Evolutionary conservation across 2,329 filamentous ascomycete genomes (phyloP).

Genomic region (Apiospora koreana): DNA sequence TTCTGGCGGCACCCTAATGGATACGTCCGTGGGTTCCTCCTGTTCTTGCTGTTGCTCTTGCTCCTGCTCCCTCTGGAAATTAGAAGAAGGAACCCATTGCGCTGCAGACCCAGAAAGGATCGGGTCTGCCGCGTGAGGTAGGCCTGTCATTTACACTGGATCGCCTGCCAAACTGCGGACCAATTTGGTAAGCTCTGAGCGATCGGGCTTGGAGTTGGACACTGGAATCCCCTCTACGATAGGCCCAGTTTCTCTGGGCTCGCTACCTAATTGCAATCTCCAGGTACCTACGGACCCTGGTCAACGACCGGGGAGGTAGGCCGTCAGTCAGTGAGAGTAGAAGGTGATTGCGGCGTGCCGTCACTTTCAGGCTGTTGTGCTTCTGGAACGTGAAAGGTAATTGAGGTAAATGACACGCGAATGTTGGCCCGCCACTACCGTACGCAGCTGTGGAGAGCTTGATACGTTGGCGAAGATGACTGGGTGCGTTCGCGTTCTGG

Average conservation of each 20-base stretch:
- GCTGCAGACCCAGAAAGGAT: constrained; percentile 20
- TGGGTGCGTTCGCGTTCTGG: not conserved
- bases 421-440: not conserved
- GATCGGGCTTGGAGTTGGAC: not conserved
- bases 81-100: constrained; percentile 8
- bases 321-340: not conserved
- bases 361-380: not conserved
- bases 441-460: not conserved
- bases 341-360: not conserved
- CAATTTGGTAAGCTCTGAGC: constrained; percentile 1
- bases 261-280: not conserved
- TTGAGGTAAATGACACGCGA: not conserved
- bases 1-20: constrained; percentile 7
- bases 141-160: constrained; percentile 29
- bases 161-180: constrained; percentile 12
- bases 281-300: constrained; percentile 2
- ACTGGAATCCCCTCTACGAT: not conserved
- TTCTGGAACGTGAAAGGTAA: not conserved
- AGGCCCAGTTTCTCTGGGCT: not conserved
- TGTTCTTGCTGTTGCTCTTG: constrained; percentile 15
- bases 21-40: not conserved
- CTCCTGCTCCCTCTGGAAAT: constrained; percentile 19
- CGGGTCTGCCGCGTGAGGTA: constrained; percentile 24
- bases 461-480: constrained; percentile 3
- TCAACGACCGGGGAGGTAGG: constrained; percentile 3